Evolutionary conservation across 2,329 filamentous ascomycete genomes (phyloP).

Genomic region (Hypoxylon sp.): DNA sequence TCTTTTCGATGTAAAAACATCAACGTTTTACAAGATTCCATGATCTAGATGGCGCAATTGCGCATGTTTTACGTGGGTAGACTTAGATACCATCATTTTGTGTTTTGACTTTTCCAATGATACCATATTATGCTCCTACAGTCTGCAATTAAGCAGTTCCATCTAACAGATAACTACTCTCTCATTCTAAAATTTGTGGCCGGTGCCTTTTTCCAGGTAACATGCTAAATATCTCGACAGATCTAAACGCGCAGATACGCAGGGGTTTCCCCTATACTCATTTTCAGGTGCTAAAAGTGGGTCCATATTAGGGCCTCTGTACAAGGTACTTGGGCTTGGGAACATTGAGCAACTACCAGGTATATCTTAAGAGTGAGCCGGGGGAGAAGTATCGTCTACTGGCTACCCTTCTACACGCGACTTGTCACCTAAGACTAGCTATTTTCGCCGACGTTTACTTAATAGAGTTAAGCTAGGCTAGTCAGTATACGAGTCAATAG

Average conservation of each 20-base stretch:
- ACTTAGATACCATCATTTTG: not conserved
- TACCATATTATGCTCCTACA: not conserved
- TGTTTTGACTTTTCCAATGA: not conserved
- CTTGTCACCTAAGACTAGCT: no score
- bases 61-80: not conserved
- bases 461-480: no score
- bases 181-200: not conserved
- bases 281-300: not conserved
- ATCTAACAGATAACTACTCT: not conserved
- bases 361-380: no score
- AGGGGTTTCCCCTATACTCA: not conserved
- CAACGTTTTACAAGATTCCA: not conserved
- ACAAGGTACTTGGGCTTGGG: not conserved
- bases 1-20: not conserved
- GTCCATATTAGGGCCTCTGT: not conserved
- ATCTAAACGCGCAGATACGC: not conserved
- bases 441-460: no score
- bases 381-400: no score
- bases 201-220: not conserved
- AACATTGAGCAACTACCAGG: no score
- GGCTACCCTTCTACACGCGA: no score
- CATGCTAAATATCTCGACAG: not conserved
- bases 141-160: not conserved
- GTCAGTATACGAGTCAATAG: not conserved
- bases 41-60: not conserved